Base-by-base conservation (phyloP, 257 asterid species). In the Parsonsia alboflavescens region DNA sequence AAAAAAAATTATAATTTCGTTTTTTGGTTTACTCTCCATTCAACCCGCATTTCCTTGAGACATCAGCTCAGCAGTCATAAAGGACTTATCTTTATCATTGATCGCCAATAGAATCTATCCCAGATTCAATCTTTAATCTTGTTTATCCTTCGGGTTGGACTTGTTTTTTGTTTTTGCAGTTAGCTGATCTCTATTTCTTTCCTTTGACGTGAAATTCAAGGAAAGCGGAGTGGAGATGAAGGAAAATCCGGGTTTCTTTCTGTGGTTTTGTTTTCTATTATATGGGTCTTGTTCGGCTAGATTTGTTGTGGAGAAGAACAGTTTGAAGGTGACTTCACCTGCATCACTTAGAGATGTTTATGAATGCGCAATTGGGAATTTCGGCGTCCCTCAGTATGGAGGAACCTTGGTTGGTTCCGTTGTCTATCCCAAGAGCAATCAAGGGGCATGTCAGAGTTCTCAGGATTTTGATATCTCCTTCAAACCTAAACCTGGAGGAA, bases 321-420 rank as follows among this genome's bases (percentile, higher is more conserved):
- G 92, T 78, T 81, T 94, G 90, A 92, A 83, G 83, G 86, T 94
- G 58, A 86, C 99, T 2, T 87, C 97, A 5, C 99, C 99, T 2
- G 88, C 80, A 11, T 82, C 93, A 2, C 72, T 94, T 63, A 94
- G 81, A 73, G 88, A 78, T 64, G 93, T 87, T 50, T 84, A 92
- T 58, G 98, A 92, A 76, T 88, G 96, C 72, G 97, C 98, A 50
- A 94, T 94, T 82, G 99, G 99, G 85, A 92, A 94, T 85, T 94
- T 94, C 78, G 98, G 99, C 77, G 92, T 94, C 61, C 98, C 99
- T 68, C 87, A 90, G 57, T 94, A 94, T 76, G 99, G 99, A 63
- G 99, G 99, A 53, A 88, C 97, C 7, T 54, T 94, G 94, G 80
- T 80, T 69, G 99, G 99, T 33, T 83, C 83, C 11, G 96, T 92